These are phyloP conservation scores for Pleurotus ostreatus DNA, from an alignment of 768 basidiomycete species.

Conservation along the genomic window DNA sequence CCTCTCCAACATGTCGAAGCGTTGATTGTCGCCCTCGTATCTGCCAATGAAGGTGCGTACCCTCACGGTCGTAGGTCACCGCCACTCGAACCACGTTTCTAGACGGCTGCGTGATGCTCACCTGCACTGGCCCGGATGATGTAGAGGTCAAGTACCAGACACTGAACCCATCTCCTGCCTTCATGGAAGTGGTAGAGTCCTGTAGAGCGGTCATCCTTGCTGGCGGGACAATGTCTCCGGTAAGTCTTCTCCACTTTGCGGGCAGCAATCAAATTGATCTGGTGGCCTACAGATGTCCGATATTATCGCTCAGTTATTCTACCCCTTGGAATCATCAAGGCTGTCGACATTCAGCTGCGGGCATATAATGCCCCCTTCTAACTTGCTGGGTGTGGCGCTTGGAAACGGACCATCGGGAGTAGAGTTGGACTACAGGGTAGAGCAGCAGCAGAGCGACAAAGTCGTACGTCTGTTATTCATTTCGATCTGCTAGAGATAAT, in stretches of 20 bases:
- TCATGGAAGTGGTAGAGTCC: slow-evolving; percentile 75
- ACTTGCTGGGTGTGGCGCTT: slow-evolving; percentile 73
- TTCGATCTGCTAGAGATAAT: too few species aligned
- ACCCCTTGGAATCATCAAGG: slow-evolving; percentile 52
- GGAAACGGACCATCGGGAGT: slow-evolving; percentile 70
- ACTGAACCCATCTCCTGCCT: slow-evolving; percentile 86
- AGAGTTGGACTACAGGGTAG: slow-evolving; percentile 78
- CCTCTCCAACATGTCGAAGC: slow-evolving; percentile 79
- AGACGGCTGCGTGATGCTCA: slow-evolving; percentile 79
- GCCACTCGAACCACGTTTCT: not conserved
- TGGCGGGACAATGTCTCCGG: slow-evolving; percentile 99
- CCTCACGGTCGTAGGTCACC: not conserved
- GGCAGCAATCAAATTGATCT: not conserved
- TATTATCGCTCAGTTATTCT: slow-evolving; percentile 76
- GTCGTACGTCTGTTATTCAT: slow-evolving; percentile 40
- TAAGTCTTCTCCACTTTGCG: slow-evolving; percentile 28
- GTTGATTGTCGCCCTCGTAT: slow-evolving; percentile 74
- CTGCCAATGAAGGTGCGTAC: slow-evolving; percentile 63
- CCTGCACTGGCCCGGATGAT: slow-evolving; percentile 36
- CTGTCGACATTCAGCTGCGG: slow-evolving; percentile 86
- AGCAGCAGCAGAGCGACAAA: slow-evolving; percentile 60
- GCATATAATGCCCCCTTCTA: slow-evolving; percentile 82
- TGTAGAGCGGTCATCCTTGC: slow-evolving; percentile 88
- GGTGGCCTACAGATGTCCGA: slow-evolving; percentile 73
- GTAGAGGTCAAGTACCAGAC: slow-evolving; percentile 86